These are phyloP conservation scores for Mangifera indica DNA, from an alignment of 345 rosid genomes.

Conservation along the genomic window DNA sequence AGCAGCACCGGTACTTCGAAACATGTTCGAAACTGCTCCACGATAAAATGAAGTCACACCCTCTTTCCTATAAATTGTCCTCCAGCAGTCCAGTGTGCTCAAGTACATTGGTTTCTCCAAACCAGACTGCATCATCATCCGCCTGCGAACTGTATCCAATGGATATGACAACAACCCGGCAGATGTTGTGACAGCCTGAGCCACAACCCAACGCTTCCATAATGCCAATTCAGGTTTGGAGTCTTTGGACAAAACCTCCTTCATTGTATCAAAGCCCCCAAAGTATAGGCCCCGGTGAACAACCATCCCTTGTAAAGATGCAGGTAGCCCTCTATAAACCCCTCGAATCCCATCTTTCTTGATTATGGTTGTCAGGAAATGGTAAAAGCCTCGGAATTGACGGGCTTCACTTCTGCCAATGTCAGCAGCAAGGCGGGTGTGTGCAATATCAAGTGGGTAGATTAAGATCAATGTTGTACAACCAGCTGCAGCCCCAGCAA, in stretches of 20 bases:
- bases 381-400: slow-evolving; percentile 82
- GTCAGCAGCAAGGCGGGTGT: slow-evolving; percentile 91
- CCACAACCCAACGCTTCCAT: slow-evolving; percentile 88
- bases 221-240: slow-evolving; percentile 54
- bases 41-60: slow-evolving; percentile 83
- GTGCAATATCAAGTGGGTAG: slow-evolving; percentile 92
- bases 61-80: slow-evolving; percentile 63
- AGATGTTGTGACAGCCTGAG: slow-evolving; percentile 86
- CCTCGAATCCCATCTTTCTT: slow-evolving; percentile 79
- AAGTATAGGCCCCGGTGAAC: slow-evolving; percentile 84
- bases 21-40: slow-evolving; percentile 80
- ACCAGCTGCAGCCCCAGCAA: slow-evolving; percentile 91
- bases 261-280: slow-evolving; percentile 92
- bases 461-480: slow-evolving; percentile 74
- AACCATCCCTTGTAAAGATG: slow-evolving; percentile 84
- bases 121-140: slow-evolving; percentile 99
- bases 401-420: slow-evolving; percentile 72
- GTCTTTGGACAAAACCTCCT: slow-evolving; percentile 63
- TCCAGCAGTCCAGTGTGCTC: slow-evolving; percentile 81
- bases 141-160: slow-evolving; percentile 79
- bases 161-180: slow-evolving; percentile 90
- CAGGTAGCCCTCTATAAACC: slow-evolving; percentile 87
- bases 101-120: slow-evolving; percentile 67
- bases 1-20: slow-evolving; percentile 89
- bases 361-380: slow-evolving; percentile 68